phyloP scores from a whole-genome alignment of 2,329 filamentous ascomycete genomes.

The Aspergillus brunneoviolaceus region DNA sequence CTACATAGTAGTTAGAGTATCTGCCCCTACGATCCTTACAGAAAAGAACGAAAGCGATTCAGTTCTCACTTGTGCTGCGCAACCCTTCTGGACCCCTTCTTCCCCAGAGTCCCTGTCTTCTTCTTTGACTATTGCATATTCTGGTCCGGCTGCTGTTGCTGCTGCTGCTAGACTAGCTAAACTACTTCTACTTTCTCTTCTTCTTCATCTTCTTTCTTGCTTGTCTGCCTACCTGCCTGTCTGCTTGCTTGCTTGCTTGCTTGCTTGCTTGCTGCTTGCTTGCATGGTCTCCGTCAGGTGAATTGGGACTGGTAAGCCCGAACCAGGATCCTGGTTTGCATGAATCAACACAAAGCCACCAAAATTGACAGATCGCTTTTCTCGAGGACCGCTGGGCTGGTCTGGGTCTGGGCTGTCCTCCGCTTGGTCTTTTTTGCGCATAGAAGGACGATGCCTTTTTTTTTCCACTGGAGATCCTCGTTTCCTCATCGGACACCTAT shows the following conservation, averaged over 20 bases:
- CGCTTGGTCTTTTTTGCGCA: conserved; percentile 8
- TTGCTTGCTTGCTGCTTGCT: conserved; percentile 11
- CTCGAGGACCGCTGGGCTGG: conserved; percentile 2
- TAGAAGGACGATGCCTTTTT: background rate
- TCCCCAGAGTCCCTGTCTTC: background rate
- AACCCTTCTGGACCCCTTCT: background rate
- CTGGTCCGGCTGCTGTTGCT: background rate
- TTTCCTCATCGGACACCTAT: no score
- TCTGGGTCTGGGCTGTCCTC: conserved; percentile 13
- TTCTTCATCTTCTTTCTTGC: conserved; percentile 6
- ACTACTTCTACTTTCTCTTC: conserved; percentile 2
- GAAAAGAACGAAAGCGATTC: background rate
- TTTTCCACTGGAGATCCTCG: background rate
- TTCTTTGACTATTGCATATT: background rate
- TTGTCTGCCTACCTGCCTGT: conserved; percentile 13
- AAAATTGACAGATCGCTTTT: conserved; percentile 33
- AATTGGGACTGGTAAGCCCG: conserved; percentile 13
- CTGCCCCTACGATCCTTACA: conserved; percentile 8
- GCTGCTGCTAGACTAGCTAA: background rate
- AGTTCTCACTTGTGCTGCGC: no score
- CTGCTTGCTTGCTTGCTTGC: conserved; percentile 10
- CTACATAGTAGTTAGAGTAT: no score
- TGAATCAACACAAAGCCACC: conserved; percentile 20
- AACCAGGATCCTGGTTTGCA: conserved; percentile 19
- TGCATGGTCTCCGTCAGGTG: conserved; percentile 12